Evolutionary conservation across 2,329 filamentous ascomycete genomes (phyloP), one percentile per base, ranked within the genome.

Genomic region (Talaromyces verruculosus): DNA sequence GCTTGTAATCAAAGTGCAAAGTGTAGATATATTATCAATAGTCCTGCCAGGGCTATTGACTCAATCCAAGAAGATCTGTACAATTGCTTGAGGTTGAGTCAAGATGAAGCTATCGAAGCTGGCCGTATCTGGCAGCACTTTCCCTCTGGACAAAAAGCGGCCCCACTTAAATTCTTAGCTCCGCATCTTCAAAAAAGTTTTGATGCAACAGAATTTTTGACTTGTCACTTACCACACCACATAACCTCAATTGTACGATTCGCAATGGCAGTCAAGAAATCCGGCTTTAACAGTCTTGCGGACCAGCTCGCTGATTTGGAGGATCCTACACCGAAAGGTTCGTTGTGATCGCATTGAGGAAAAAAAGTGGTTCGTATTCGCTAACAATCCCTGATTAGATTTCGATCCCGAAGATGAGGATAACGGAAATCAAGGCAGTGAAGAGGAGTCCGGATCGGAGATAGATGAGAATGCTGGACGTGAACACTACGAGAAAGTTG

Each of bases 401-500:
- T 89, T 91, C 74, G 92, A 96, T 75, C 91, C 91, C 0, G 92
- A 96, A 81, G 87, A 87, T 65, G 79, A 85, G 63, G 81, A 86
- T 70, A 86, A 88, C 68, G 82, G 81, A 19, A 83, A 84, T 17
- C 78, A 79, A 68, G 84, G 83, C n/a, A 84, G 83, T 65, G 85
- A 85, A 64, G 86, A 85, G 57, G 82, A 81, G 51, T 77, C 78
- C 15, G 84, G 82, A 61, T 86, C 84, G 53, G 68, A 69, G 5
- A 79, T 77, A 25, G 79, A 79, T 65, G 77, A 71, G 47, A 77
- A 84, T 70, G 81, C 84, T 11, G 92, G 90, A 22, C 90, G 93
- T 37, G 94, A 97, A 72, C 94, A 98, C 76, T 98, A 98, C 75
- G 85, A 91, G 51, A 79, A 85, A 62, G 91, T 97, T 37, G 90